Evolutionary conservation across 768 basidiomycete genomes (phyloP).

Genomic region (Lactifluus echinatus): DNA sequence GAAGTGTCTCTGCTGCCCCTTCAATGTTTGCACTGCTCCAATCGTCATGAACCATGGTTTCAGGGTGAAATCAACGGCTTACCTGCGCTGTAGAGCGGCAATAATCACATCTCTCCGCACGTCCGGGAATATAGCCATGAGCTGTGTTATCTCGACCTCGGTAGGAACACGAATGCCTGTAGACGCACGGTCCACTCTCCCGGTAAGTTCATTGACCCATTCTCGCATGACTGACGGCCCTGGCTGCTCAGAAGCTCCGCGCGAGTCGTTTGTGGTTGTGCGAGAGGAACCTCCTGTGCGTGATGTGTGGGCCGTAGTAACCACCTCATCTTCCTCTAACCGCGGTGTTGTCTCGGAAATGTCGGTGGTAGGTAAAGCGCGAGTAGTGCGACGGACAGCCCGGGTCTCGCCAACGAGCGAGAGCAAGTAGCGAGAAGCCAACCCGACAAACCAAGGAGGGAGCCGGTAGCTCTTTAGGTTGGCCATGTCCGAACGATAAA

Average conservation of each 20-base stretch:
- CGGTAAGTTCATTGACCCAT: conserved; percentile 76
- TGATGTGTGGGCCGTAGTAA: conserved; percentile 50
- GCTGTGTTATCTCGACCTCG: conserved; percentile 65
- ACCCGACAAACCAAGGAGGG: conserved; percentile 45
- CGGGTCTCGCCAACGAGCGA: conserved; percentile 63
- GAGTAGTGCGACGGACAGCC: conserved; percentile 48
- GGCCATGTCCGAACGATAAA: conserved; percentile 79
- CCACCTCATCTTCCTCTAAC: conserved; percentile 48
- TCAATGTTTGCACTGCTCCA: conserved; percentile 63
- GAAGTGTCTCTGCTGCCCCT: conserved; percentile 70
- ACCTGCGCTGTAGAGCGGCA: conserved; percentile 78
- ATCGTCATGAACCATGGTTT: conserved; percentile 3
- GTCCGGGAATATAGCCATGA: conserved; percentile 81
- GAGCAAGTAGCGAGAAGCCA: conserved; percentile 48
- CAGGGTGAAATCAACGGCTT: conserved; percentile 23
- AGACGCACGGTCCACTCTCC: conserved; percentile 44
- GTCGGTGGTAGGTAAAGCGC: conserved; percentile 8
- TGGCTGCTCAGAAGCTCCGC: conserved; percentile 1
- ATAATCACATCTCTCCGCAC: conserved; percentile 64
- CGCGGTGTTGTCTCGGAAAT: conserved; percentile 13
- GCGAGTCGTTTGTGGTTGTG: conserved; percentile 14
- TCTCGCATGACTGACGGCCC: conserved; percentile 53
- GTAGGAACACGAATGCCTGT: conserved; percentile 60
- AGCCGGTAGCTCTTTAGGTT: conserved; percentile 75
- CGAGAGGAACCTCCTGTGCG: conserved; percentile 15